A percentile compares a stretch with the other conserved stretches of the same genome.
phyloP scores from a whole-genome alignment of 164 flowering plant genomes.

The Vitis rupestris region DNA sequence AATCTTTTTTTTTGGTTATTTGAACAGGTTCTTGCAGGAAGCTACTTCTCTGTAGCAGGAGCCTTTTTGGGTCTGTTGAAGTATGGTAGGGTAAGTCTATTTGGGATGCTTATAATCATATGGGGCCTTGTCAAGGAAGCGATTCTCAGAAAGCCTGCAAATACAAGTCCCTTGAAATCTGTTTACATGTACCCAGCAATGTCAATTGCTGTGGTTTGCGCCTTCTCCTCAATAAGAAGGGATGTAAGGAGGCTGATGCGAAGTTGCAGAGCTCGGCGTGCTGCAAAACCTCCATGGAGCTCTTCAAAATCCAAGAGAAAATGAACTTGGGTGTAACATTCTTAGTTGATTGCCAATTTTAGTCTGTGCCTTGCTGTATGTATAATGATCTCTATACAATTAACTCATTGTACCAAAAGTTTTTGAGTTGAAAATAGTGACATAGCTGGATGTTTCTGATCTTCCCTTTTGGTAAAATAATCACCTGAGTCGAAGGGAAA shows the following conservation, averaged over 20 bases:
- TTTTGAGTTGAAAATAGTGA: no score
- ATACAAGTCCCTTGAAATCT: neutral
- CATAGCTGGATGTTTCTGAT: no score
- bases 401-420: neutral
- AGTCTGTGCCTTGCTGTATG: neutral
- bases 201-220: constrained; percentile 26
- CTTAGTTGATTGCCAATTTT: neutral
- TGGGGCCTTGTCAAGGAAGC: constrained; percentile 44
- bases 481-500: no score
- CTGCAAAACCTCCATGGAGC: neutral
- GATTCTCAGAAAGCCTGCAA: constrained; percentile 6
- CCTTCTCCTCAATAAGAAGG: constrained; percentile 33
- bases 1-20: neutral
- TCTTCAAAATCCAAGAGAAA: neutral
- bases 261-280: constrained; percentile 15
- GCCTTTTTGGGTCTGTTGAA: constrained; percentile 35
- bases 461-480: no score
- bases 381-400: neutral
- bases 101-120: constrained; percentile 31
- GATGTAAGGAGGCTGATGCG: constrained; percentile 39
- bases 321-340: neutral
- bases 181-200: constrained; percentile 32
- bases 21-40: constrained; percentile 47
- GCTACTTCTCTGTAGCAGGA: constrained; percentile 48
- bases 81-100: constrained; percentile 38